These are phyloP conservation scores for Tulasnella sp. DNA, from an alignment of 768 basidiomycete species.

Conservation along the genomic window DNA sequence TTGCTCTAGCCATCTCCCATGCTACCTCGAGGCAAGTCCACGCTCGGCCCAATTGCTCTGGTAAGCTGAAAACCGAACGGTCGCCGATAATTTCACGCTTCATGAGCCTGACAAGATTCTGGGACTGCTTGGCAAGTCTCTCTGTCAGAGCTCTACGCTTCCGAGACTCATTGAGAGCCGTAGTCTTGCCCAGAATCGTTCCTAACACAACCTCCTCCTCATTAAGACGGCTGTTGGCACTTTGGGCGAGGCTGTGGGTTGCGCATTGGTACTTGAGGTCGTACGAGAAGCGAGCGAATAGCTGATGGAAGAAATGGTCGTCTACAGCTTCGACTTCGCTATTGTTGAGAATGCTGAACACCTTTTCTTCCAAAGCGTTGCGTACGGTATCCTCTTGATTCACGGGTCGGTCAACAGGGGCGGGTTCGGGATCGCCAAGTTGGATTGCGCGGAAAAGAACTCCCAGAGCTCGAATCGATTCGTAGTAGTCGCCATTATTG, in stretches of 20 bases:
- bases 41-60: constrained; percentile 41
- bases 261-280: constrained; percentile 64
- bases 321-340: not conserved
- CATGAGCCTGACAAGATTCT: constrained; percentile 16
- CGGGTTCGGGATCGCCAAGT: not conserved
- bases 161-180: constrained; percentile 39
- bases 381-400: not conserved
- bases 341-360: not conserved
- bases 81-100: constrained; percentile 11
- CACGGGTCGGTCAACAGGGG: not conserved
- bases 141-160: constrained; percentile 47
- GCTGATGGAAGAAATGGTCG: not conserved
- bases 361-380: not conserved
- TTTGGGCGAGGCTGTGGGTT: constrained; percentile 56
- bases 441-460: constrained; percentile 17
- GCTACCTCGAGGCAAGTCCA: constrained; percentile 64
- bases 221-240: constrained; percentile 45
- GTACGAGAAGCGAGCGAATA: constrained; percentile 49
- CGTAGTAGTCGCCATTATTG: constrained; percentile 6
- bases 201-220: constrained; percentile 73
- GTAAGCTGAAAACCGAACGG: not conserved
- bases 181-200: constrained; percentile 62
- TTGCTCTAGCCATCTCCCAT: constrained; percentile 31
- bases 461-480: constrained; percentile 18
- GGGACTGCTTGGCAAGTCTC: constrained; percentile 33